A percentile compares a stretch with the other conserved stretches of the same genome.
These are phyloP conservation scores for Anastatica hierochuntica DNA, from an alignment of 345 rosid genomes.

Conservation along the genomic window DNA sequence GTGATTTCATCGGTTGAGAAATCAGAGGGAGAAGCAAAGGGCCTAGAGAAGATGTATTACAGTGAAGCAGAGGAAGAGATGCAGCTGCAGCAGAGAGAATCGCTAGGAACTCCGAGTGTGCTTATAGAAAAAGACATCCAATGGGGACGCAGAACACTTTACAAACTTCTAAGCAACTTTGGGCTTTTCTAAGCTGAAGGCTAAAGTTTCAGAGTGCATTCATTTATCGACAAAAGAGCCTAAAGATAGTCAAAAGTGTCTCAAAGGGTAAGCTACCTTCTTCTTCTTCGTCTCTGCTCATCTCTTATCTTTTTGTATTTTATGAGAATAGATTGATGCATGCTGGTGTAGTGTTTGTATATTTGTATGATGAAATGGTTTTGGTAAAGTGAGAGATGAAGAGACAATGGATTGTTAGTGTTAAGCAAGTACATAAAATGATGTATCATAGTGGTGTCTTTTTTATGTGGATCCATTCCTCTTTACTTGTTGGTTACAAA, in stretches of 20 bases:
- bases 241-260: conserved; percentile 12
- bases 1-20: conserved; percentile 8
- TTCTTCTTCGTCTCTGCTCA: conserved; percentile 12
- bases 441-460: no score
- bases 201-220: background rate
- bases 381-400: background rate
- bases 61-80: conserved; percentile 22
- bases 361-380: conserved; percentile 6
- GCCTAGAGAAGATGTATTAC: conserved; percentile 10
- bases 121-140: conserved; percentile 39
- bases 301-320: background rate
- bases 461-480: no score
- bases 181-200: conserved; percentile 29
- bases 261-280: background rate
- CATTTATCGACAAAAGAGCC: conserved; percentile 7
- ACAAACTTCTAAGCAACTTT: conserved; percentile 44
- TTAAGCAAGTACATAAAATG: background rate
- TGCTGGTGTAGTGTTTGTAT: no score
- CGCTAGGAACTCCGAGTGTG: conserved; percentile 9
- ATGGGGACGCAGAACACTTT: conserved; percentile 57
- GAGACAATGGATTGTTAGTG: background rate
- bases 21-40: background rate
- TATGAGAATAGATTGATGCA: no score
- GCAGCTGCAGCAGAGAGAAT: conserved; percentile 12
- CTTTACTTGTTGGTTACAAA: no score